These are phyloP conservation scores for Wickerhamiella shivajii DNA, from an alignment of 805 yeast genomes.

Conservation along the genomic window DNA sequence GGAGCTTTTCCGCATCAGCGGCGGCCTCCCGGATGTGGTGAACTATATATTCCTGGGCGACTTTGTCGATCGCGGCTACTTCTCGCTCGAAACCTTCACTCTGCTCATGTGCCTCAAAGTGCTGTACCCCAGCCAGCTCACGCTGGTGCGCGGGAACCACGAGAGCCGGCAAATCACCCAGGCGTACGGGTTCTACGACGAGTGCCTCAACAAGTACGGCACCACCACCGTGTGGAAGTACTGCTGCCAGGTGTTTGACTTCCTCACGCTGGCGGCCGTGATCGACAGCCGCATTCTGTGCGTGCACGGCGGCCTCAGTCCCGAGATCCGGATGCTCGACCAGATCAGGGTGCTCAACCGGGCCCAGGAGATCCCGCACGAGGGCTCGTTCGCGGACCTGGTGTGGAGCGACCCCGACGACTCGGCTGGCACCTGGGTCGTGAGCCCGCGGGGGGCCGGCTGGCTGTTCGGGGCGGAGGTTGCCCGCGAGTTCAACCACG, in stretches of 20 bases:
- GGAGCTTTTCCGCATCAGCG: slow-evolving; percentile 78
- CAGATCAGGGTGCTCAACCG: slow-evolving; percentile 87
- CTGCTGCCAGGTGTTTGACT: slow-evolving; percentile 93
- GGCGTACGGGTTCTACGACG: slow-evolving; percentile 95
- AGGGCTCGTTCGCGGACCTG: slow-evolving; percentile 95
- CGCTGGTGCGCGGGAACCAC: slow-evolving; percentile 94
- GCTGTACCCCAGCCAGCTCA: slow-evolving; percentile 68
- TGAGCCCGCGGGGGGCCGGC: slow-evolving; percentile 96
- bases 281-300: slow-evolving; percentile 89
- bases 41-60: slow-evolving; percentile 86
- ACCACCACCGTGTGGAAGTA: slow-evolving; percentile 92
- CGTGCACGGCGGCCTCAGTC: slow-evolving; percentile 95
- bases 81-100: slow-evolving; percentile 86
- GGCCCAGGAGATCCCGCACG: slow-evolving; percentile 98
- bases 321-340: slow-evolving; percentile 93
- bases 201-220: slow-evolving; percentile 84
- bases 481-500: slow-evolving; percentile 90
- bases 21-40: slow-evolving; percentile 72
- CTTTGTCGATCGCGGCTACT: slow-evolving; percentile 96
- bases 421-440: slow-evolving; percentile 89
- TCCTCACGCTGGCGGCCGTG: slow-evolving; percentile 84
- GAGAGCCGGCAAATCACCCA: slow-evolving; percentile 97
- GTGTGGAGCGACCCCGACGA: slow-evolving; percentile 98
- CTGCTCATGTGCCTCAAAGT: slow-evolving; percentile 86
- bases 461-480: slow-evolving; percentile 94